Evolutionary conservation across 208 protist genomes (phyloP), one percentile per base, ranked within the genome.

Genomic region (Phytomonas sp.): DNA sequence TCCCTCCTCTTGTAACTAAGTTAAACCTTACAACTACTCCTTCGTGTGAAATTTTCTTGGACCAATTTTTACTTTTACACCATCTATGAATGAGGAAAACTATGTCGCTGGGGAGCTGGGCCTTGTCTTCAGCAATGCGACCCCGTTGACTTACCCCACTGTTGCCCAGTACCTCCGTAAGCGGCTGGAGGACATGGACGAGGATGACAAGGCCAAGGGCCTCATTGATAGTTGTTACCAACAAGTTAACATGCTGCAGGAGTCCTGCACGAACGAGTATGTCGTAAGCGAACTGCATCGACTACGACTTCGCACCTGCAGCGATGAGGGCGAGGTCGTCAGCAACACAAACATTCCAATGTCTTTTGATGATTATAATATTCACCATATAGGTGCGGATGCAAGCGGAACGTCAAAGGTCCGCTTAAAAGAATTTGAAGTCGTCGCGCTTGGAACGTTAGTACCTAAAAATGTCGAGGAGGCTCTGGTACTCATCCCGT

Each of bases 41-140:
- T 37, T 37, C 34, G 34, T 8, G 34, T 8, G 34, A 37, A 8
- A 11, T 37, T 37, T 8, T 37, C 34, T 37, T 37, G 3, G 34
- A 29, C 23, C 29, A 34, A 5, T 36, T 59, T 70, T 66, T 66
- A 11, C 56, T 65, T 63, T 32, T 66, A 45, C 33, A 29, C 63
- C 19, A 66, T 7, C 49, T 56, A 40, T 65, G 61, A 16, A 87
- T 78, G 74, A 79, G 67, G 86, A 94, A 64, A 88, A 86, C 72
- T 94, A 94, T 62, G 76, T 83, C 4, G 89, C 87, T 12, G 89
- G 89, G 6, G 79, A 90, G 64, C 84, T 94, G 7, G 89, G 89
- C 26, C 64, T 74, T 23, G 75, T 89, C 36, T 94, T 91, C 66
- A 85, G 76, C 68, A 65, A 79, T 37, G 89, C 89, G 8, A 76